Evolutionary conservation across 2,329 filamentous ascomycete species (phyloP).

Genomic region (Talaromyces funiculosus): DNA sequence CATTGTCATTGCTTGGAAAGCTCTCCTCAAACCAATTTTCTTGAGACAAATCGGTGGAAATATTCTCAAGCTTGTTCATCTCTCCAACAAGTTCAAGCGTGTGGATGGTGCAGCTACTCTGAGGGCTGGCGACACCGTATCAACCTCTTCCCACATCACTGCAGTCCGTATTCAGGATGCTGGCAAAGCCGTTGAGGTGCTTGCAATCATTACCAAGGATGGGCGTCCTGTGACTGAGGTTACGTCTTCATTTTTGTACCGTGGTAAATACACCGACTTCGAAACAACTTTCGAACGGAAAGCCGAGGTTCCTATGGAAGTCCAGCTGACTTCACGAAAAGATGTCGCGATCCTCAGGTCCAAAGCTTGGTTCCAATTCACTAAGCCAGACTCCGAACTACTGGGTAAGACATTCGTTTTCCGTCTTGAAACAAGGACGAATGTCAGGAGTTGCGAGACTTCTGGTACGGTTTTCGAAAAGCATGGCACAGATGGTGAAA

Average conservation of each 20-base stretch:
- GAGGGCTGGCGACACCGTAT: constrained; percentile 88
- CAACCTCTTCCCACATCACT: constrained; percentile 92
- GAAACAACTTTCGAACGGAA: constrained; percentile 99
- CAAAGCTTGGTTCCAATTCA: constrained; percentile 91
- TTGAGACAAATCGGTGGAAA: constrained; percentile 96
- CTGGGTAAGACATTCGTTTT: constrained; percentile 90
- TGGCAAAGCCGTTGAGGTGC: constrained; percentile 99
- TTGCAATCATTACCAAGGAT: constrained; percentile 83
- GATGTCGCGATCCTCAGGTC: constrained; percentile 90
- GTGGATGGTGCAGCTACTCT: constrained; percentile 86
- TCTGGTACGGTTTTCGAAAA: constrained; percentile 93
- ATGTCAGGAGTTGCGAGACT: constrained; percentile 82
- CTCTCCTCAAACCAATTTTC: constrained; percentile 89
- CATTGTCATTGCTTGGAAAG: constrained; percentile 95
- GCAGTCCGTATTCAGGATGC: constrained; percentile 95
- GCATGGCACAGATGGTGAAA: constrained; percentile 45
- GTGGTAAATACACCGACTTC: constrained; percentile 83
- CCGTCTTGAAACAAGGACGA: constrained; percentile 80
- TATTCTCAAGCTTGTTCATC: constrained; percentile 87
- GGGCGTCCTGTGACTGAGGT: constrained; percentile 92
- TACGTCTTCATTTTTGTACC: constrained; percentile 95
- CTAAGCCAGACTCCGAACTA: constrained; percentile 89
- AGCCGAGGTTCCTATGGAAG: constrained; percentile 86
- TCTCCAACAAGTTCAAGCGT: constrained; percentile 98
- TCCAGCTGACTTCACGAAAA: constrained; percentile 78